Evolutionary conservation across 805 yeast species (phyloP).

Genomic region (Metschnikowia lachancei): DNA sequence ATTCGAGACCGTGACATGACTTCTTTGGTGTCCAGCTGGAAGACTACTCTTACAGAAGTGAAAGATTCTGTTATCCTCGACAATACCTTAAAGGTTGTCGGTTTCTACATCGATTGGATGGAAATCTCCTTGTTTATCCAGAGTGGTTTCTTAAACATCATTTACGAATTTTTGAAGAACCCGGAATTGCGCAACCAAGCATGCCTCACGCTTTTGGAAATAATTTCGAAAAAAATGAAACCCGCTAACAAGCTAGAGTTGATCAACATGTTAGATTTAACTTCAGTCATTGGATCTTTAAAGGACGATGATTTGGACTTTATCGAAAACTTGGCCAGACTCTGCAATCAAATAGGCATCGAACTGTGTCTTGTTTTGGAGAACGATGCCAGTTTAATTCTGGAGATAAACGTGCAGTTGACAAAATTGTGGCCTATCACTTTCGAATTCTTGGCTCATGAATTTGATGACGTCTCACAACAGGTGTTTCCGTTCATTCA

Average conservation of each 20-base stretch:
- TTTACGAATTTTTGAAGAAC: constrained; percentile 56
- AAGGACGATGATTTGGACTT: constrained; percentile 58
- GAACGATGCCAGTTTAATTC: constrained; percentile 43
- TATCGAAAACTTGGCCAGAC: constrained; percentile 70
- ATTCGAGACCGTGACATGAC: constrained; percentile 77
- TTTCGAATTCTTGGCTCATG: constrained; percentile 69
- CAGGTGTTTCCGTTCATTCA: constrained; percentile 82
- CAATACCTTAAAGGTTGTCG: constrained; percentile 63
- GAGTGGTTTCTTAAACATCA: constrained; percentile 51
- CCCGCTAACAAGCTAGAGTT: constrained; percentile 68
- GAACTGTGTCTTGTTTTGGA: constrained; percentile 71
- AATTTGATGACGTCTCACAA: constrained; percentile 81
- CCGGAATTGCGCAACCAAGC: constrained; percentile 55
- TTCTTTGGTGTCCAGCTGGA: constrained; percentile 65
- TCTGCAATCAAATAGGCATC: constrained; percentile 68
- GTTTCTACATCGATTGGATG: constrained; percentile 91
- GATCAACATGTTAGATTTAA: constrained; percentile 63
- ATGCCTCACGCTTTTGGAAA: constrained; percentile 56
- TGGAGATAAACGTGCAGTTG: constrained; percentile 40
- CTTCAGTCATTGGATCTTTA: constrained; percentile 46
- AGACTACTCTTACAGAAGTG: constrained; percentile 43
- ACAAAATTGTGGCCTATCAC: constrained; percentile 69
- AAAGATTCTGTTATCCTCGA: constrained; percentile 47
- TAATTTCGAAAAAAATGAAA: constrained; percentile 75
- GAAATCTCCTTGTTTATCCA: constrained; percentile 73